Base-by-base conservation (phyloP, 139 green algal genomes). In the Tetratostichococcus sp. region DNA sequence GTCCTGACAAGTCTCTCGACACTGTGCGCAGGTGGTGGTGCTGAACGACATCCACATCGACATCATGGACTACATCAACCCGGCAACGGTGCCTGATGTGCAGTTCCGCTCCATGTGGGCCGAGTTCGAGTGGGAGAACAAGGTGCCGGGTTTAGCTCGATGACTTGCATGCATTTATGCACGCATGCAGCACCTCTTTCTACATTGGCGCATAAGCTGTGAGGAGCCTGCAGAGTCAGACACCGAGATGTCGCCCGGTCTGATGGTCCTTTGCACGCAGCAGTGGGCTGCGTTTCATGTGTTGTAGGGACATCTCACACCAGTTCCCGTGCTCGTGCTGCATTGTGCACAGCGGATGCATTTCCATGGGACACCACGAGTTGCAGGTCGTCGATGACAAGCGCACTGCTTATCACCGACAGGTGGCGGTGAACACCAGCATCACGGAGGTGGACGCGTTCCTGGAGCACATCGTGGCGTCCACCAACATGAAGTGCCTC, bases 81-180 rank as follows among this genome's bases (percentile, higher is more conserved):
- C 95, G 1, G 95, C 96, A 1, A 78, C 71, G 42, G 97, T 91
- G 80, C 79, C 88, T 3, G 95, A 99, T 77, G 89, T 94, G 19
- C 72, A 79, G 71, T 98, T 97, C 91, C 81, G 95, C 26, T 94
- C 90, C 84, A 98, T 98, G 94, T 99, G 95, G 95, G 95, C 95
- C 4, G 95, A 99, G 85, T 99, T 98, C 83, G 95, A 99, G 87
- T 99, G 95, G 95, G 95, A 99, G 85, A 99, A 99, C 87, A 99
- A 99, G 91, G 92, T 94, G n/a, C n/a, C 69, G n/a, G 71, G 21
- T 16, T 1, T 33, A 6, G 14, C 28, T 72, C n/a, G 26, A 22
- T 43, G 67, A 14, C 31, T 50, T 14, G 32, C 67, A 43, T 50
- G 26, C 26, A 70, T n/a, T n/a, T n/a, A n/a, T n/a, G n/a, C n/a